Percentiles rank a stretch among this genome's conserved stretches.
These are phyloP conservation scores for Pseudocercospora ulei DNA, from an alignment of 2,329 filamentous ascomycete species.

Conservation along the genomic window DNA sequence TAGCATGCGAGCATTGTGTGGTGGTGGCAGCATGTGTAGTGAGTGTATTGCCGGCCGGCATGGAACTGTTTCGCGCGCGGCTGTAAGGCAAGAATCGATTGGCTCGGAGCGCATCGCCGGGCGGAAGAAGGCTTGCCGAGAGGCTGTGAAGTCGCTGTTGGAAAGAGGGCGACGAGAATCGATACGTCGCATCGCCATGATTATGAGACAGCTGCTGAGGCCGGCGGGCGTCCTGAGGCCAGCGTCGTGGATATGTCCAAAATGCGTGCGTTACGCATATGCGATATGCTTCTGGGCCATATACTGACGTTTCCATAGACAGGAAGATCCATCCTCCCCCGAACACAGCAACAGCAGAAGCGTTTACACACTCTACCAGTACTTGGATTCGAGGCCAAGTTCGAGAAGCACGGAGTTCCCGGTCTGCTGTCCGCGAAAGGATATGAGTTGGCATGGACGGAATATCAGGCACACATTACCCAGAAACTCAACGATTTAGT, in stretches of 20 bases:
- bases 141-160: conserved; percentile 1
- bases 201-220: conserved; percentile 28
- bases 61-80: conserved; percentile 24
- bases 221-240: conserved; percentile 23
- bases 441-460: conserved; percentile 67
- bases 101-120: conserved; percentile 11
- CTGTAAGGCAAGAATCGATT: conserved; percentile 18
- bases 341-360: conserved; percentile 18
- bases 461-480: conserved; percentile 67
- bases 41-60: too few relatives aligned
- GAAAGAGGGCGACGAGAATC: conserved; percentile 4
- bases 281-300: conserved; percentile 1
- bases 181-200: conserved; percentile 22
- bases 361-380: conserved; percentile 41
- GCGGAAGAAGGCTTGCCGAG: neutral
- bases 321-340: conserved; percentile 20
- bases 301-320: conserved; percentile 11
- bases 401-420: conserved; percentile 50
- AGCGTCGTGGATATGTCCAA: conserved; percentile 27
- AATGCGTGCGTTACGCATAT: conserved; percentile 24
- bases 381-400: conserved; percentile 40
- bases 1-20: conserved; percentile 20
- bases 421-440: conserved; percentile 59
- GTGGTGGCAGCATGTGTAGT: conserved; percentile 11
- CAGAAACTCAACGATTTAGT: conserved; percentile 66